Evolutionary conservation across 108 stramenopile genomes (phyloP).

Genomic region (Mediolabrus comicus): DNA sequence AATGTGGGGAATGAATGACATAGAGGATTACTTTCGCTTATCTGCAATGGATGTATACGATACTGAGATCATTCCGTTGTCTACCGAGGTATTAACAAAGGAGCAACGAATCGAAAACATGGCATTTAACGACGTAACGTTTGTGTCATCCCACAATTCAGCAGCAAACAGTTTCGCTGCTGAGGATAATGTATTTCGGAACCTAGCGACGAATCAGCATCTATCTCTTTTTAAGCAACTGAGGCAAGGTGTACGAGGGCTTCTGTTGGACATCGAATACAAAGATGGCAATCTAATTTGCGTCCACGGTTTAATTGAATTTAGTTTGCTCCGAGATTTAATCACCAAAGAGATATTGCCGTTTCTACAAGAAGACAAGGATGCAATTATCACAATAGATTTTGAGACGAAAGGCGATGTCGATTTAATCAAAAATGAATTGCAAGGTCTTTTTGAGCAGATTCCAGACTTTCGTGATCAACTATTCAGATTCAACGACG

Average conservation of each 20-base stretch:
- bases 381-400: slow-evolving; percentile 15
- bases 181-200: slow-evolving; percentile 1
- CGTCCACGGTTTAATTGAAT: slow-evolving; percentile 24
- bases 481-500: not conserved
- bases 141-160: slow-evolving; percentile 31
- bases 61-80: not conserved
- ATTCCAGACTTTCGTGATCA: not conserved
- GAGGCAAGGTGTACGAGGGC: slow-evolving; percentile 13
- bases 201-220: slow-evolving; percentile 27
- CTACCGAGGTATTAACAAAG: not conserved
- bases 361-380: slow-evolving; percentile 21
- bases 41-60: not conserved
- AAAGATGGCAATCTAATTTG: not conserved
- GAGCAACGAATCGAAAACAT: not conserved
- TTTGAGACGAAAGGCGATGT: slow-evolving; percentile 16
- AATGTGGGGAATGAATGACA: too few relatives aligned
- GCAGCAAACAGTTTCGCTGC: slow-evolving; percentile 24
- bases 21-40: not conserved
- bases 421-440: not conserved
- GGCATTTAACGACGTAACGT: slow-evolving; percentile 10
- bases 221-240: slow-evolving; percentile 17
- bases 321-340: slow-evolving; percentile 1
- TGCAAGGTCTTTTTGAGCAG: not conserved
- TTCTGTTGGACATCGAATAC: slow-evolving; percentile 16
- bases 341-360: not conserved